Evolutionary conservation across 2,329 filamentous ascomycete genomes (phyloP).

Genomic region (Cladosporium velox): DNA sequence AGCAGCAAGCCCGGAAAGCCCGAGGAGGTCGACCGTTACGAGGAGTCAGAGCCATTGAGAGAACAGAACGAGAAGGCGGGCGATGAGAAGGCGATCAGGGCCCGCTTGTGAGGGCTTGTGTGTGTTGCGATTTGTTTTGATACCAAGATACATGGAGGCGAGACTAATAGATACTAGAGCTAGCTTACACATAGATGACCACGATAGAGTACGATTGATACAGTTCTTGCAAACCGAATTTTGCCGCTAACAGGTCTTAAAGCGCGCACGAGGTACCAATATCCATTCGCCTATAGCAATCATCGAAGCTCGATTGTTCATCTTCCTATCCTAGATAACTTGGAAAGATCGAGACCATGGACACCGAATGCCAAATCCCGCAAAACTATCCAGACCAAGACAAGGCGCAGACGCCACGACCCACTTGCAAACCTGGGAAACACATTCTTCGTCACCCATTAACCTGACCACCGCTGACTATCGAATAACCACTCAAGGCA

Average conservation of each 20-base stretch:
- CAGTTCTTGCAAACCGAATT: not conserved
- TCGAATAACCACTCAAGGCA: not conserved
- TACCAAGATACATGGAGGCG: conserved; percentile 4
- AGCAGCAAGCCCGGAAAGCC: conserved; percentile 41
- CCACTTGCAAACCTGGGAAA: not conserved
- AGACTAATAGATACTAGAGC: conserved; percentile 6
- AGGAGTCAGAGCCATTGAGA: conserved; percentile 45
- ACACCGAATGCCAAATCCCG: not conserved
- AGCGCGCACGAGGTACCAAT: not conserved
- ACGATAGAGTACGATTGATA: not conserved
- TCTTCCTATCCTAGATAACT: not conserved
- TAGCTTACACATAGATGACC: not conserved
- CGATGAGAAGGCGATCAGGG: conserved; percentile 31
- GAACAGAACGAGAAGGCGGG: conserved; percentile 40
- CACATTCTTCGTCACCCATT: not conserved
- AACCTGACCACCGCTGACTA: too few relatives aligned
- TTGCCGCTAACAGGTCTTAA: not conserved
- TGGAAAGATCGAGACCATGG: not conserved
- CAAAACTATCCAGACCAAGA: too few relatives aligned
- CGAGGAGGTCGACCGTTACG: conserved; percentile 37
- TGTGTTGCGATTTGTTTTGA: not conserved
- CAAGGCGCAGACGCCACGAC: not conserved
- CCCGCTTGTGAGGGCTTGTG: conserved; percentile 41
- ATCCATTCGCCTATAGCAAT: not conserved
- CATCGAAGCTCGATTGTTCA: not conserved